Conservation (phyloP, 2,329 filamentous ascomycete species). For the Clonostachys byssicola region DNA sequence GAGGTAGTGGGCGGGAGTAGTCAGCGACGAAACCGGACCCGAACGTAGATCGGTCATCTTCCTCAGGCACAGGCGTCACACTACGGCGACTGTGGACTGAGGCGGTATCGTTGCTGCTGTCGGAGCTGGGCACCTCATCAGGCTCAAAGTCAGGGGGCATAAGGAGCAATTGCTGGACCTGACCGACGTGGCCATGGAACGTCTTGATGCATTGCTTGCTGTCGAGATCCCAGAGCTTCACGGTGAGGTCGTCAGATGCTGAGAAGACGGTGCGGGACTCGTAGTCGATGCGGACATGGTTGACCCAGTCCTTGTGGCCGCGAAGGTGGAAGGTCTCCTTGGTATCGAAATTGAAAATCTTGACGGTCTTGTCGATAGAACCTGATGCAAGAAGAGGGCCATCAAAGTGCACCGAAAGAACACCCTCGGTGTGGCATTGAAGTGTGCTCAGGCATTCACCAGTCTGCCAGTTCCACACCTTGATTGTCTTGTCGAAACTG, state of each 20-base stretch:
- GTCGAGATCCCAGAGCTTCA: constrained; percentile 91
- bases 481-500: constrained; percentile 81
- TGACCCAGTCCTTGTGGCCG: constrained; percentile 93
- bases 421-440: constrained; percentile 72
- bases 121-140: constrained; percentile 55
- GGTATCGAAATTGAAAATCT: constrained; percentile 87
- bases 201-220: constrained; percentile 70
- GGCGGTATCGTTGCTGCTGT: constrained; percentile 48
- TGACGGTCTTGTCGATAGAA: constrained; percentile 84
- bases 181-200: constrained; percentile 88
- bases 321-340: constrained; percentile 75
- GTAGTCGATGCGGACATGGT: constrained; percentile 85
- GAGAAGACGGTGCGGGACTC: constrained; percentile 83
- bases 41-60: constrained; percentile 49
- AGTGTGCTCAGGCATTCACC: constrained; percentile 83
- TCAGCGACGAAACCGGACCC: constrained; percentile 59
- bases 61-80: constrained; percentile 26
- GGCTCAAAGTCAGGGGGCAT: constrained; percentile 87
- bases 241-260: constrained; percentile 87
- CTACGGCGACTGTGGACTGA: constrained; percentile 45
- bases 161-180: constrained; percentile 86
- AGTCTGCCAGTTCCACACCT: constrained; percentile 95
- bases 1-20: constrained; percentile 64
- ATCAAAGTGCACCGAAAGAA: constrained; percentile 86
- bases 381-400: constrained; percentile 81